phyloP scores from a whole-genome alignment of 495 filamentous ascomycete genomes.

The Xylaria curta region DNA sequence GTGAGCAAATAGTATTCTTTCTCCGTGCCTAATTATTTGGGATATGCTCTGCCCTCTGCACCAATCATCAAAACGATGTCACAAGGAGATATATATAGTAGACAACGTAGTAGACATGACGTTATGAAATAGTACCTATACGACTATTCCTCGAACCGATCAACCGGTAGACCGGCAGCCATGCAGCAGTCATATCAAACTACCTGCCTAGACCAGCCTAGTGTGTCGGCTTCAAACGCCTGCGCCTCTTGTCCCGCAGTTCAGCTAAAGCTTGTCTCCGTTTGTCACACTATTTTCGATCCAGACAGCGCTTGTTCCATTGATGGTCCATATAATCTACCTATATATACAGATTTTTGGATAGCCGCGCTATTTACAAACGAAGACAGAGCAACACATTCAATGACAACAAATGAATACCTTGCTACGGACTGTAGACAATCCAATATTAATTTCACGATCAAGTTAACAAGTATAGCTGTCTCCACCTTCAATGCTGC shows the following conservation, averaged over 20 bases:
- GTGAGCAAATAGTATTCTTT: constrained; percentile 1
- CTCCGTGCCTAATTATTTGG: background rate
- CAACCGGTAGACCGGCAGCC: background rate
- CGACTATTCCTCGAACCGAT: background rate
- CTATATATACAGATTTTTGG: background rate
- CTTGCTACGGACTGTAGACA: too few species aligned
- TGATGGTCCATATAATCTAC: background rate
- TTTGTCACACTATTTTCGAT: background rate
- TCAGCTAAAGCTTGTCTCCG: background rate
- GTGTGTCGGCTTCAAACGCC: background rate
- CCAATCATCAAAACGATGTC: background rate
- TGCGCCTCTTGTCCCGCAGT: constrained; percentile 1
- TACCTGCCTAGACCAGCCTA: constrained; percentile 9
- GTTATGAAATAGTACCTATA: background rate
- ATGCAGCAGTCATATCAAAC: background rate
- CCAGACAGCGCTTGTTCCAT: background rate
- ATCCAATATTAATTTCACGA: constrained; percentile 5
- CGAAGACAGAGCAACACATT: background rate
- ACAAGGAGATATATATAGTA: background rate
- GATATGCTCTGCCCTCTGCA: background rate
- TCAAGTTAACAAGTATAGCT: background rate
- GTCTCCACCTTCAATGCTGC: background rate
- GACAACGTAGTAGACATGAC: background rate
- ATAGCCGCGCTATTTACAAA: background rate
- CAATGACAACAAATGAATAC: background rate